phyloP scores from a whole-genome alignment of 768 basidiomycete species.

The Tulasnella calospora region DNA sequence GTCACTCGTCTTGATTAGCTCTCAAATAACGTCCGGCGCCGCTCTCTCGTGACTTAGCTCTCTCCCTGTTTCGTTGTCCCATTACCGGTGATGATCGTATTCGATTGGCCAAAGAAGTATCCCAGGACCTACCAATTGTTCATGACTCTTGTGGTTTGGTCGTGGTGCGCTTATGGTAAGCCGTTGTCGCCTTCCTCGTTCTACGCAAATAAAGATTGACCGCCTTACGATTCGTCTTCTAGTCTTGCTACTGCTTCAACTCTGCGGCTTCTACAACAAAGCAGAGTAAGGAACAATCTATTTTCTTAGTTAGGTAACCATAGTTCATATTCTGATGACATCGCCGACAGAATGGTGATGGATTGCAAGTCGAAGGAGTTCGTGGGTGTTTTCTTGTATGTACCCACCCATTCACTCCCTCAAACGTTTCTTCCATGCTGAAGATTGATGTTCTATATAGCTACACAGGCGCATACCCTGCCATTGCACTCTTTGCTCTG shows the following conservation, averaged over 20 bases:
- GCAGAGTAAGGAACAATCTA: not conserved
- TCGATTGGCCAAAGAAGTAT: slow-evolving; percentile 34
- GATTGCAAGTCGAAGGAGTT: slow-evolving; percentile 38
- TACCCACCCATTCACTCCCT: not conserved
- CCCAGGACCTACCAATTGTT: slow-evolving; percentile 35
- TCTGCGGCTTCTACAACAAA: slow-evolving; percentile 33
- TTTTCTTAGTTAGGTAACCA: not conserved
- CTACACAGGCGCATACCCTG: slow-evolving; percentile 36
- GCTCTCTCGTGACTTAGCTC: slow-evolving; percentile 15
- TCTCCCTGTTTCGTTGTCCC: slow-evolving; percentile 32
- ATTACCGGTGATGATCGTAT: slow-evolving; percentile 35
- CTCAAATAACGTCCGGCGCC: not conserved
- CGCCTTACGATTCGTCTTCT: not conserved
- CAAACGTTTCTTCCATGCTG: not conserved
- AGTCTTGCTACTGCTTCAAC: slow-evolving; percentile 21
- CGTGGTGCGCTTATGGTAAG: slow-evolving; percentile 28
- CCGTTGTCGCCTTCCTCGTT: not conserved
- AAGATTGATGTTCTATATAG: not conserved
- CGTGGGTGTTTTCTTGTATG: slow-evolving; percentile 31
- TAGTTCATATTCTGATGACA: not conserved
- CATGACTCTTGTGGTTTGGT: slow-evolving; percentile 33
- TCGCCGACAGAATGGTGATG: not conserved
- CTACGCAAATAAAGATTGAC: too few species aligned
- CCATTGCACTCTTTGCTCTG: slow-evolving; percentile 38
- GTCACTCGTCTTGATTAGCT: slow-evolving; percentile 12